These are phyloP conservation scores for Aulographum hederae DNA, from an alignment of 2,329 filamentous ascomycete species.

Conservation along the genomic window DNA sequence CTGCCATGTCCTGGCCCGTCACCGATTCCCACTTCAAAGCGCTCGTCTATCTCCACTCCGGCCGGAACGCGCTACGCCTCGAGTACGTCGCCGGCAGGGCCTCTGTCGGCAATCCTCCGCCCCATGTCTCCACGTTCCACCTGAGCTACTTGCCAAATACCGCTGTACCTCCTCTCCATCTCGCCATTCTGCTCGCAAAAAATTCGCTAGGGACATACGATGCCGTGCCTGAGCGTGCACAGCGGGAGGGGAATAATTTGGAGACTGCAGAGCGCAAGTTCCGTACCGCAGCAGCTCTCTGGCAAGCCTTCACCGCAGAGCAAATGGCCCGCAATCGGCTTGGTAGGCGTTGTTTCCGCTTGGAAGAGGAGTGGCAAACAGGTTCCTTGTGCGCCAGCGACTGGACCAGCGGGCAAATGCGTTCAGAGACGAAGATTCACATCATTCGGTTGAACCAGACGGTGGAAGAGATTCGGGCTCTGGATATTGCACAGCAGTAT, in stretches of 20 bases:
- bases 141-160: constrained; percentile 73
- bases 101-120: constrained; percentile 29
- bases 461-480: constrained; percentile 61
- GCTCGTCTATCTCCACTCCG: constrained; percentile 75
- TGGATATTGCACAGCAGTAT: constrained; percentile 65
- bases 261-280: constrained; percentile 76
- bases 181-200: constrained; percentile 72
- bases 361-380: constrained; percentile 87
- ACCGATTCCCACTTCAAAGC: constrained; percentile 82
- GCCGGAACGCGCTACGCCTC: constrained; percentile 72
- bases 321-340: constrained; percentile 87
- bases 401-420: constrained; percentile 49
- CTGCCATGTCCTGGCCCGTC: constrained; percentile 71
- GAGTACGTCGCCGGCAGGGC: constrained; percentile 57
- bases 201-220: constrained; percentile 81
- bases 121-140: constrained; percentile 63
- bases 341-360: constrained; percentile 69
- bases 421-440: constrained; percentile 82
- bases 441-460: constrained; percentile 70
- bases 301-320: constrained; percentile 93
- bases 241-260: constrained; percentile 66
- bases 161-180: constrained; percentile 65
- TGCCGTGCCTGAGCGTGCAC: constrained; percentile 53
- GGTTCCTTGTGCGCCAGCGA: constrained; percentile 56
- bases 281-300: constrained; percentile 85